These are phyloP conservation scores for Deakozyma indianensis DNA, from an alignment of 805 yeast species.

Conservation along the genomic window DNA sequence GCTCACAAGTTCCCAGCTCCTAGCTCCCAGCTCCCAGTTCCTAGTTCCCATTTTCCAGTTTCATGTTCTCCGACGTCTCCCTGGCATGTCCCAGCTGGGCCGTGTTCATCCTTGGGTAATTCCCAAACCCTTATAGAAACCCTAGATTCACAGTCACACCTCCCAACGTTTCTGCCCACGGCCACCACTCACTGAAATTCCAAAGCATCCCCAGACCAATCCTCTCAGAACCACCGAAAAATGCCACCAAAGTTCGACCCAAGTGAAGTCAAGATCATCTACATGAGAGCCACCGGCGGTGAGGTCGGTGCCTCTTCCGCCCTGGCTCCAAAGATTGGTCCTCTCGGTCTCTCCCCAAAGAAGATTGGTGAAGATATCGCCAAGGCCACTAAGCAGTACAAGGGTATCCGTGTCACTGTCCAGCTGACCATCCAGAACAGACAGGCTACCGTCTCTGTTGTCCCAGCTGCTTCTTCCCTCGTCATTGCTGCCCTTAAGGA, in stretches of 20 bases:
- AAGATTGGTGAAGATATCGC: slow-evolving; percentile 99
- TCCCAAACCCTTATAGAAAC: too few species aligned
- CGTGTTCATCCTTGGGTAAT: too few species aligned
- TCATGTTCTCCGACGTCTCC: too few species aligned
- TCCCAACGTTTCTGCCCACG: too few species aligned
- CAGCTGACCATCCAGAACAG: slow-evolving; percentile 99
- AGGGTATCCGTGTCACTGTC: slow-evolving; percentile 98
- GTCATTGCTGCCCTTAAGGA: slow-evolving; percentile 99
- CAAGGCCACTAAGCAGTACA: slow-evolving; percentile 97
- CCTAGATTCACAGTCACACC: too few species aligned
- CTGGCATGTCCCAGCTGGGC: too few species aligned
- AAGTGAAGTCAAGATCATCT: slow-evolving; percentile 92
- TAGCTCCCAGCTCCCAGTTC: too few species aligned
- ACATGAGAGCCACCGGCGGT: slow-evolving; percentile 99
- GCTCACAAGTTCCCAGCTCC: too few species aligned
- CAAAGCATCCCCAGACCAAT: too few species aligned
- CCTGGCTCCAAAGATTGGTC: slow-evolving; percentile 99
- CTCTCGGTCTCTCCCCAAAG: slow-evolving; percentile 99
- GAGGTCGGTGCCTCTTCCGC: slow-evolving; percentile 99
- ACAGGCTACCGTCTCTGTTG: slow-evolving; percentile 98
- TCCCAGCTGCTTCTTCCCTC: slow-evolving; percentile 97
- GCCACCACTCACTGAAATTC: too few species aligned
- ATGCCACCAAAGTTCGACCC: slow-evolving; percentile 99
- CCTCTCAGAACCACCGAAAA: too few species aligned
- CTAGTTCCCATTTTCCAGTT: too few species aligned